Conservation (phyloP, 2,329 filamentous ascomycete species). For the Tolypocladium amazonense region DNA sequence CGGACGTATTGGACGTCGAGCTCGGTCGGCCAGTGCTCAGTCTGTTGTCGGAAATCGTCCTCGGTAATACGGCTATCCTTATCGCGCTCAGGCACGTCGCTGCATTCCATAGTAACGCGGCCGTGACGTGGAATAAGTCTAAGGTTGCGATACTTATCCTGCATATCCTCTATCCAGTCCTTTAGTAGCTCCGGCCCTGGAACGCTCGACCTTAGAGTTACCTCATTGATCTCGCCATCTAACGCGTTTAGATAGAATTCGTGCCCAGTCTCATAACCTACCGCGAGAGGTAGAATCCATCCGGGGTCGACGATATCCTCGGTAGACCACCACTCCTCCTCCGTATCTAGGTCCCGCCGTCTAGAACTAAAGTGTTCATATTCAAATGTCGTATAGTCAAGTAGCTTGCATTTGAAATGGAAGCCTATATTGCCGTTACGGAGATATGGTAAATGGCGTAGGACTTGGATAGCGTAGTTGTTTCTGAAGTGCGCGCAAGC, state of each 20-base stretch:
- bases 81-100: not conserved
- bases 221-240: not conserved
- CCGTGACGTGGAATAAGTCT: conserved; percentile 8
- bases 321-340: not conserved
- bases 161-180: conserved; percentile 14
- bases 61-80: not conserved
- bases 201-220: not conserved
- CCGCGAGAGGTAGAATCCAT: not conserved
- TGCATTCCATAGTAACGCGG: conserved; percentile 2
- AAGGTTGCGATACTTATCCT: conserved; percentile 12
- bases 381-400: not conserved
- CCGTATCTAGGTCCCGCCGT: not conserved
- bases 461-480: conserved; percentile 13
- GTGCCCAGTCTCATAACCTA: not conserved
- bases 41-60: not conserved
- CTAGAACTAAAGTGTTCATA: not conserved
- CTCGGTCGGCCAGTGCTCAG: conserved; percentile 4
- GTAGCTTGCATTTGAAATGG: conserved; percentile 5
- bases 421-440: not conserved
- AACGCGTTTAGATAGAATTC: not conserved
- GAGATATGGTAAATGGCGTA: conserved; percentile 17
- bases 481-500: conserved; percentile 11
- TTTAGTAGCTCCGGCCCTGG: not conserved
- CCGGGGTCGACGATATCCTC: not conserved
- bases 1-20: conserved; percentile 8